These are phyloP conservation scores for Leccinum olivaceopallidum DNA, from an alignment of 768 basidiomycete species.

Conservation along the genomic window DNA sequence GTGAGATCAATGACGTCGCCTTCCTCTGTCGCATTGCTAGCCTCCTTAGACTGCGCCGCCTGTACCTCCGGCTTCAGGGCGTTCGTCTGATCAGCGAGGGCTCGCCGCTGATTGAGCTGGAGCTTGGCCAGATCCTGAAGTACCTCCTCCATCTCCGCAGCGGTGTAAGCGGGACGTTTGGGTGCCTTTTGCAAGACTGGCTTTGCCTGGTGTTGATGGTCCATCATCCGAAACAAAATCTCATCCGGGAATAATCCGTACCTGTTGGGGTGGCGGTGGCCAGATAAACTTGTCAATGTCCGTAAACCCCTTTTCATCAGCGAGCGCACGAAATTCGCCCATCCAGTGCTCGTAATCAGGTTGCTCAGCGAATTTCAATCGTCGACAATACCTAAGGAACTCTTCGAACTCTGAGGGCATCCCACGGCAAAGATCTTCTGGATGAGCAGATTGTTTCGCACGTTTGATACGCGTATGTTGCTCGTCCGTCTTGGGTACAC, in stretches of 20 bases:
- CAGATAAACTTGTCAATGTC: slow-evolving; percentile 65
- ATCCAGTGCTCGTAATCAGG: slow-evolving; percentile 71
- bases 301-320: slow-evolving; percentile 56
- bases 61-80: slow-evolving; percentile 32
- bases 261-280: slow-evolving; percentile 56
- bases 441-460: slow-evolving; percentile 59
- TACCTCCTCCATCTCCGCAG: slow-evolving; percentile 52
- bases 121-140: slow-evolving; percentile 61
- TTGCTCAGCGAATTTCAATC: slow-evolving; percentile 63
- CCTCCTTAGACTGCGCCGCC: slow-evolving; percentile 34
- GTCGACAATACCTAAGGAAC: slow-evolving; percentile 70
- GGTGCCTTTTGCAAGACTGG: slow-evolving; percentile 22
- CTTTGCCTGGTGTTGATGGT: slow-evolving; percentile 27
- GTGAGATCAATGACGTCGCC: slow-evolving; percentile 49
- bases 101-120: slow-evolving; percentile 50
- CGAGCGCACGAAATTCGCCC: slow-evolving; percentile 64
- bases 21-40: slow-evolving; percentile 21
- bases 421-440: slow-evolving; percentile 68
- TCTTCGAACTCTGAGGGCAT: slow-evolving; percentile 75
- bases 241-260: slow-evolving; percentile 14
- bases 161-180: slow-evolving; percentile 28
- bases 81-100: slow-evolving; percentile 54
- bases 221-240: slow-evolving; percentile 3
- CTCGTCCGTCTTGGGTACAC: slow-evolving; percentile 69
- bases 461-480: slow-evolving; percentile 63